Evolutionary conservation across 2,329 filamentous ascomycete genomes (phyloP), one percentile per base, ranked within the genome.

Genomic region (Sarocladium brachiariae): DNA sequence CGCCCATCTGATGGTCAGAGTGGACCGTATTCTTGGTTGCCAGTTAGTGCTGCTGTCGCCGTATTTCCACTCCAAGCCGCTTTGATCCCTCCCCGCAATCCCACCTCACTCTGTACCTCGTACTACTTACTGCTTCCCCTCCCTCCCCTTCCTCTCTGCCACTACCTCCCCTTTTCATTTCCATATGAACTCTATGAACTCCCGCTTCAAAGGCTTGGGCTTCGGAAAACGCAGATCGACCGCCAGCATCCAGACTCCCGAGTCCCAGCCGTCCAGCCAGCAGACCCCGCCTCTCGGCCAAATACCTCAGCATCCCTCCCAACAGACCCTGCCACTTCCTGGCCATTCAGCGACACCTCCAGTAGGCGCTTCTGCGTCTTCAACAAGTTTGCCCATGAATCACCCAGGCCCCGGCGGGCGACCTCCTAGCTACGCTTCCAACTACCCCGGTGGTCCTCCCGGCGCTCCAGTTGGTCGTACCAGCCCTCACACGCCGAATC

Each of bases 161-260:
- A 39, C 57, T 57, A 55, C 57, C 54, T 57, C 55, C 56, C 57
- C 57, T 13, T 56, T 56, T 57, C 57, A 56, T 59, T 66, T 65
- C 68, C 65, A 65, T 67, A 87, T 87, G 84, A 87, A 80, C 78
- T 87, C 83, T 77, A 80, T 87, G 81, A 88, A 87, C 76, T 80
- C 81, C 68, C 83, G 85, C 71, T 81, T 89, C 69, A 87, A 87
- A 77, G 80, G 80, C 77, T 78, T 89, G 74, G 84, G 86, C 72
- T 86, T 88, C 76, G 85, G 84, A 73, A 88, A 87, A 80, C 84
- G 86, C 71, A 87, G 83, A 76, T 85, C 84, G 63, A 76, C 76
- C 62, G 75, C 77, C 66, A 81, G 76, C 68, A 78, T 80, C 62
- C 75, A 77, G 58, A 71, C 69, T 64, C 64, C 70, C 65, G 71